Percentiles rank a stretch among this genome's conserved stretches.
Evolutionary conservation across 768 basidiomycete species (phyloP).

Genomic region (Suillus plorans): DNA sequence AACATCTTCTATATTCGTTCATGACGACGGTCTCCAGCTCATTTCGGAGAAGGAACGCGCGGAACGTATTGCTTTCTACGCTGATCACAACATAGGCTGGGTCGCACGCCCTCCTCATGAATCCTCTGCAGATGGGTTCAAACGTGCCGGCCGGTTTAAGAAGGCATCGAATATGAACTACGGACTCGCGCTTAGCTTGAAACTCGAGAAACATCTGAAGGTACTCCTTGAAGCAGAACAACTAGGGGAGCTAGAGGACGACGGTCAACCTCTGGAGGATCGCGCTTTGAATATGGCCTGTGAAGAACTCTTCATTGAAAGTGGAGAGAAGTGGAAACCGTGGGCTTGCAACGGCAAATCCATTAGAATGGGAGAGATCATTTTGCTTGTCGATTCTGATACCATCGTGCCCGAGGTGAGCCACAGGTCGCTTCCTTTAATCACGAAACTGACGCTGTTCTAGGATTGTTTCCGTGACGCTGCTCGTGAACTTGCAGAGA

Average conservation of each 20-base stretch:
- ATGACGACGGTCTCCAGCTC: constrained; percentile 72
- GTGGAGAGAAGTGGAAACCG: constrained; percentile 59
- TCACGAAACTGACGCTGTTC: neutral
- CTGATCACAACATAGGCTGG: constrained; percentile 72
- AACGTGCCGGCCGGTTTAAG: constrained; percentile 80
- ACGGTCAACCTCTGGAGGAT: constrained; percentile 59
- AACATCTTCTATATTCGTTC: constrained; percentile 71
- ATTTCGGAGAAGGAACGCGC: constrained; percentile 58
- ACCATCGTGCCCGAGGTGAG: constrained; percentile 73
- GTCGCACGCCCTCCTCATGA: constrained; percentile 76
- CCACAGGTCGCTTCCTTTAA: neutral
- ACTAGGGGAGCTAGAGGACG: constrained; percentile 34
- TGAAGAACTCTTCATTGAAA: constrained; percentile 67
- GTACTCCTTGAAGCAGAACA: constrained; percentile 43
- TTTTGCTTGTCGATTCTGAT: constrained; percentile 81
- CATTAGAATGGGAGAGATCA: constrained; percentile 74
- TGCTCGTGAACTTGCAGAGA: constrained; percentile 73
- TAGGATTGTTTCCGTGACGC: constrained; percentile 86
- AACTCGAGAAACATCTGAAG: constrained; percentile 48
- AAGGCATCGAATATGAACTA: constrained; percentile 90
- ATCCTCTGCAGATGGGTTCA: constrained; percentile 45
- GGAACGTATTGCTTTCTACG: constrained; percentile 67
- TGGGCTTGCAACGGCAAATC: constrained; percentile 78
- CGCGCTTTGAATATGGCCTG: constrained; percentile 70
- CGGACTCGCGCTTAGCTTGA: constrained; percentile 50